phyloP scores from a whole-genome alignment of 164 flowering plant species.

The Euptelea pleiosperma region DNA sequence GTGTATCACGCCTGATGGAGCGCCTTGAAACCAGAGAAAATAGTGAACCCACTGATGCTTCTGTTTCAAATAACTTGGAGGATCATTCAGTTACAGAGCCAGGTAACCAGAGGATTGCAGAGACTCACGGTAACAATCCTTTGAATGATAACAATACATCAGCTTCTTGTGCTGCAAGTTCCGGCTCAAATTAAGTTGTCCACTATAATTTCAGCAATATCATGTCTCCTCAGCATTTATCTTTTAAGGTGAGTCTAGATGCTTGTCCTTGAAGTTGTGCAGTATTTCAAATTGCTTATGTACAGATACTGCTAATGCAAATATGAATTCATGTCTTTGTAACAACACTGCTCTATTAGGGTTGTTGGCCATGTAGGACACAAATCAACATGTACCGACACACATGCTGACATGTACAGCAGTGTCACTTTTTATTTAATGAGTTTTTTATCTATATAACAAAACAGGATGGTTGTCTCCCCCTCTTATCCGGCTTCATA shows the following conservation, averaged over 20 bases:
- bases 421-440: no score
- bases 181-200: slow-evolving; percentile 40
- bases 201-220: slow-evolving; percentile 20
- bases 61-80: slow-evolving; percentile 25
- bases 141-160: slow-evolving; percentile 28
- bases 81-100: slow-evolving; percentile 27
- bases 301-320: background rate
- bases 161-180: slow-evolving; percentile 49
- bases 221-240: slow-evolving; percentile 48
- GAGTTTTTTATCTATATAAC: no score
- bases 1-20: slow-evolving; percentile 58
- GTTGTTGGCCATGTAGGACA: no score
- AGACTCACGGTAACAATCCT: slow-evolving; percentile 21
- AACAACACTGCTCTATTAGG: background rate
- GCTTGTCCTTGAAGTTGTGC: background rate
- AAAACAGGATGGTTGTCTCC: no score
- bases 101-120: slow-evolving; percentile 30
- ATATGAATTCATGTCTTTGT: background rate
- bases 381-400: no score
- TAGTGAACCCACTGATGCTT: slow-evolving; percentile 25
- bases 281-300: background rate
- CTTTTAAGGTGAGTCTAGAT: slow-evolving; percentile 37
- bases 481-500: no score
- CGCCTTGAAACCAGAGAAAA: slow-evolving; percentile 46
- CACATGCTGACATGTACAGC: no score